A percentile compares a stretch with the other conserved stretches of the same genome.
These are phyloP conservation scores for Waltiozyma sp. DNA, from an alignment of 1,139 yeast genomes.

Conservation along the genomic window DNA sequence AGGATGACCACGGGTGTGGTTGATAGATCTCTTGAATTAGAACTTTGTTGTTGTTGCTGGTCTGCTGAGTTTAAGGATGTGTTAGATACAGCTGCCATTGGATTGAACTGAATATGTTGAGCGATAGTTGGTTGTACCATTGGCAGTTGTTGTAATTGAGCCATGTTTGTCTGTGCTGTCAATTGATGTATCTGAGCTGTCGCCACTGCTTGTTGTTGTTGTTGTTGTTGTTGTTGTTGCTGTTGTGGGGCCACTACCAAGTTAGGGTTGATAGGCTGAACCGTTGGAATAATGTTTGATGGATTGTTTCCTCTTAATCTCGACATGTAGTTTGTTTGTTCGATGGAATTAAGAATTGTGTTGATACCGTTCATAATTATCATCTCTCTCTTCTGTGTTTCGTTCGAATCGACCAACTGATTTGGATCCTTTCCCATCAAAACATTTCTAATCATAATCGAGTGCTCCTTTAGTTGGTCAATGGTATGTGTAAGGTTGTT, in stretches of 20 bases:
- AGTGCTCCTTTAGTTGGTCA: slow-evolving; percentile 44
- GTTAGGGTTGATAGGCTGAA: slow-evolving; percentile 19
- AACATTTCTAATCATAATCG: slow-evolving; percentile 36
- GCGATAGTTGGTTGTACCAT: neutral
- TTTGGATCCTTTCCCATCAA: slow-evolving; percentile 26
- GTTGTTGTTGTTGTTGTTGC: slow-evolving; percentile 8
- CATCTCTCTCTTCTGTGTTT: slow-evolving; percentile 1
- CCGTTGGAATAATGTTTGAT: slow-evolving; percentile 15
- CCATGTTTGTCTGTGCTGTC: neutral
- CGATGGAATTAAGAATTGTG: slow-evolving; percentile 8
- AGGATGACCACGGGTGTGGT: neutral
- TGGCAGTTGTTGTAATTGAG: neutral
- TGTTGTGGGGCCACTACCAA: slow-evolving; percentile 15
- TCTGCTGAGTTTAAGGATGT: neutral
- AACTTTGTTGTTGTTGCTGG: neutral
- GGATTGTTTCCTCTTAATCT: slow-evolving; percentile 18
- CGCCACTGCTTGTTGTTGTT: neutral
- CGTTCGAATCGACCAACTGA: slow-evolving; percentile 9
- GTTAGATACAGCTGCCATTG: neutral
- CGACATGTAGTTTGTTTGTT: slow-evolving; percentile 16
- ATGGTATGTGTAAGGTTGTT: slow-evolving; percentile 54
- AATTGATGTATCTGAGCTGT: neutral
- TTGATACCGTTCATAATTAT: slow-evolving; percentile 7
- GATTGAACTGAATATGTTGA: neutral
- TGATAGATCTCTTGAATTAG: neutral